phyloP scores from a whole-genome alignment of 2,329 filamentous ascomycete genomes.

The Neonectria punicea region DNA sequence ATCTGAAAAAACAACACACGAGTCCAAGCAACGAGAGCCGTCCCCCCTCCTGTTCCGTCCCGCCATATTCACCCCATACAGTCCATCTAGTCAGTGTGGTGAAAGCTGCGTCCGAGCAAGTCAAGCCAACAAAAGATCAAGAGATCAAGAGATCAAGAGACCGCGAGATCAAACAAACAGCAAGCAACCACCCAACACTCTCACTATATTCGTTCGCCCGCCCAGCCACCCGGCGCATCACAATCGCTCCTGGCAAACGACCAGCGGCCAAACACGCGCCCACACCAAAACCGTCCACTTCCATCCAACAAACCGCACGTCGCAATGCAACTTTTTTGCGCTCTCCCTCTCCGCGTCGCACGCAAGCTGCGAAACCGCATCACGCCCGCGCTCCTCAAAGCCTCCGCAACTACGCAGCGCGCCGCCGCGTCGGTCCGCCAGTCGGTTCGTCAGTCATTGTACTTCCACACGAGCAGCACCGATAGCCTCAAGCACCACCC shows the following conservation, averaged over 20 bases:
- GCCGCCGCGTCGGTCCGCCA: slow-evolving; percentile 38
- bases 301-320: not conserved
- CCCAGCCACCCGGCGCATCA: not conserved
- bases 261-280: not conserved
- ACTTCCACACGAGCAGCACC: slow-evolving; percentile 30
- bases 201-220: not conserved
- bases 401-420: slow-evolving; percentile 32
- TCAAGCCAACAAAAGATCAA: not conserved
- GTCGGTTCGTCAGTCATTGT: slow-evolving; percentile 39
- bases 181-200: not conserved
- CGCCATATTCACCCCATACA: not conserved
- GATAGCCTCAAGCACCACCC: slow-evolving; percentile 37
- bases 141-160: not conserved
- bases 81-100: not conserved
- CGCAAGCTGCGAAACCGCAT: slow-evolving; percentile 37
- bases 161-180: not conserved
- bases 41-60: not conserved
- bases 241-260: not conserved
- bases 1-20: not conserved
- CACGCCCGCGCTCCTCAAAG: slow-evolving; percentile 28
- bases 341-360: slow-evolving; percentile 31
- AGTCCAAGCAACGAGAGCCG: not conserved
- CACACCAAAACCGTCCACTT: not conserved
- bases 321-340: slow-evolving; percentile 40
- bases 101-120: not conserved